A percentile compares a stretch with the other conserved stretches of the same genome.
Evolutionary conservation across 176 grass and related monocot genomes (phyloP).

Genomic region (Ananas comosus): DNA sequence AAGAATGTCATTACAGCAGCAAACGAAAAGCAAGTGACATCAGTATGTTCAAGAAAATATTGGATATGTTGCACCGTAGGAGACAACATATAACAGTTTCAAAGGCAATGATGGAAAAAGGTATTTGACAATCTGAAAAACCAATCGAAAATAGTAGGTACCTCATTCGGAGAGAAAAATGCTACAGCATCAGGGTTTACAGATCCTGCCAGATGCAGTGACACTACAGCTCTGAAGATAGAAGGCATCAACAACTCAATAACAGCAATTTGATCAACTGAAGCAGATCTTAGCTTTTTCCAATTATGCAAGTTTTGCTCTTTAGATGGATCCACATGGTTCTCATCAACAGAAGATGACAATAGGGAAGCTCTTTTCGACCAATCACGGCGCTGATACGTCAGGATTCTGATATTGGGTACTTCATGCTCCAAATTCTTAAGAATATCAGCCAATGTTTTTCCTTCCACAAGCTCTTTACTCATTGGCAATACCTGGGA

Average conservation of each 20-base stretch:
- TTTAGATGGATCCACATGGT: slow-evolving; percentile 51
- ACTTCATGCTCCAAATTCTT: slow-evolving; percentile 62
- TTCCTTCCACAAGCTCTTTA: slow-evolving; percentile 36
- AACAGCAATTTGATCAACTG: slow-evolving; percentile 58
- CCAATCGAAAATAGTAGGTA: slow-evolving; percentile 15
- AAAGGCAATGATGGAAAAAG: background rate
- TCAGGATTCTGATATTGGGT: slow-evolving; percentile 57
- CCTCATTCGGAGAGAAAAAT: slow-evolving; percentile 91
- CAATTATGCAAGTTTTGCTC: slow-evolving; percentile 47
- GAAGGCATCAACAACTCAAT: slow-evolving; percentile 79
- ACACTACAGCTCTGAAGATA: slow-evolving; percentile 88
- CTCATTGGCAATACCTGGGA: slow-evolving; percentile 19
- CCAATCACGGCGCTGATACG: slow-evolving; percentile 83
- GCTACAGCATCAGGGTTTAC: slow-evolving; percentile 70
- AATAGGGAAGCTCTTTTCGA: slow-evolving; percentile 75
- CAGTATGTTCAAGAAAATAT: background rate
- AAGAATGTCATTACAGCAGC: no score
- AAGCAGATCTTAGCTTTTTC: slow-evolving; percentile 36
- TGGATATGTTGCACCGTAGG: background rate
- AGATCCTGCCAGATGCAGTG: slow-evolving; percentile 87
- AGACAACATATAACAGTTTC: background rate
- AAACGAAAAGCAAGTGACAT: background rate
- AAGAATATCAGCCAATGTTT: slow-evolving; percentile 60
- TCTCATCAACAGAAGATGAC: slow-evolving; percentile 44
- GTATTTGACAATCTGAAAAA: background rate